phyloP scores from a whole-genome alignment of 768 basidiomycete species.

The Hysterangium stoloniferum region DNA sequence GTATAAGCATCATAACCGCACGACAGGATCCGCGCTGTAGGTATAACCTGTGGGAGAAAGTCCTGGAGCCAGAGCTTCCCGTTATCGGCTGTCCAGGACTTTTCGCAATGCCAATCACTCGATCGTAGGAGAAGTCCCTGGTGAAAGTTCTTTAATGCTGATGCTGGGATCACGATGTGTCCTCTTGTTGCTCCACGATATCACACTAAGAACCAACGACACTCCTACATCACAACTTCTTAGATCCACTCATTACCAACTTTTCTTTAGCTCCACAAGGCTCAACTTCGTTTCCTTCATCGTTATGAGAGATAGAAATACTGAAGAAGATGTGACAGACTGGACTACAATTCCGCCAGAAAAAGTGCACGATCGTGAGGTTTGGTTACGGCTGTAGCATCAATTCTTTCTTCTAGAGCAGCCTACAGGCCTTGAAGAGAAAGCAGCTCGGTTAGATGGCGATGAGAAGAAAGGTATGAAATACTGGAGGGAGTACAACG shows the following conservation, averaged over 20 bases:
- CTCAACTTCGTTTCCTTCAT: slow-evolving; percentile 38
- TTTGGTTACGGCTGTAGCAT: slow-evolving; percentile 62
- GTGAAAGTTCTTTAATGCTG: too few relatives aligned
- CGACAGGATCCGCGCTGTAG: too few relatives aligned
- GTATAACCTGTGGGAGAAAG: too few relatives aligned
- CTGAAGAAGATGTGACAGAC: slow-evolving; percentile 48
- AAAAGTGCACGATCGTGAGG: slow-evolving; percentile 30
- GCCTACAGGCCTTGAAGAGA: slow-evolving; percentile 68
- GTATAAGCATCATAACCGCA: too few relatives aligned
- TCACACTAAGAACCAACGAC: too few relatives aligned
- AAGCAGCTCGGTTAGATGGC: slow-evolving; percentile 6
- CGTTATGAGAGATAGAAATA: neutral
- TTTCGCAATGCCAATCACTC: too few relatives aligned
- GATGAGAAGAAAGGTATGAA: neutral
- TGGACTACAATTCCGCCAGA: slow-evolving; percentile 58
- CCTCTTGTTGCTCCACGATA: too few relatives aligned
- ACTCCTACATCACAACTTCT: too few relatives aligned
- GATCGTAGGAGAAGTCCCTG: too few relatives aligned
- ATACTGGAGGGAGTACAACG: neutral
- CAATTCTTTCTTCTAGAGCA: slow-evolving; percentile 72
- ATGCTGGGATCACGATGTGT: too few relatives aligned
- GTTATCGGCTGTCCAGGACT: too few relatives aligned
- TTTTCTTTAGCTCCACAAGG: slow-evolving; percentile 38
- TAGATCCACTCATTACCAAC: slow-evolving; percentile 58
- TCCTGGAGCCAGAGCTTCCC: too few relatives aligned